Conservation (phyloP, 768 basidiomycete species). For the Rhizopogon vesiculosus region DNA sequence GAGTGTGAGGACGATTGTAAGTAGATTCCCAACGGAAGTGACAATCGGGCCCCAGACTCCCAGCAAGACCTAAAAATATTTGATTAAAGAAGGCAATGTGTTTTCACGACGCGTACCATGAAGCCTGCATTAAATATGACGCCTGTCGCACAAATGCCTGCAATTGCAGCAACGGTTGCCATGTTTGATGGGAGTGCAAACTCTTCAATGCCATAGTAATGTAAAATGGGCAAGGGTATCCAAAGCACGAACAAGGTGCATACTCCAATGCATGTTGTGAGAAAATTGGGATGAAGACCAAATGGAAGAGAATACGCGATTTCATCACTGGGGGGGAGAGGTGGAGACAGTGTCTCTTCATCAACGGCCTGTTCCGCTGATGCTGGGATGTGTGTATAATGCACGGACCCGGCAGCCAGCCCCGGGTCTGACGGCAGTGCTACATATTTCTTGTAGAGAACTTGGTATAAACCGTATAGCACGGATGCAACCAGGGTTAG, state of each 20-base stretch:
- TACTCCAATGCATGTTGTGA: conserved; percentile 79
- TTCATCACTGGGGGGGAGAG: conserved; percentile 20
- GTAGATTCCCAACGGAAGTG: conserved; percentile 84
- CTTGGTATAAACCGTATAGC: conserved; percentile 75
- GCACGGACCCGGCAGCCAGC: conserved; percentile 29
- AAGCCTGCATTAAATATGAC: conserved; percentile 80
- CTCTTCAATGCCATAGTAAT: conserved; percentile 56
- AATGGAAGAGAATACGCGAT: conserved; percentile 64
- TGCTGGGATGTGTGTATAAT: conserved; percentile 42
- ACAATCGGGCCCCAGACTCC: conserved; percentile 87
- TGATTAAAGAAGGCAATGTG: not conserved
- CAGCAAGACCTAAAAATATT: conserved; percentile 55
- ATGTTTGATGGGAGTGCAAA: conserved; percentile 61
- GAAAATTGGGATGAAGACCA: conserved; percentile 77
- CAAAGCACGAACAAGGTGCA: conserved; percentile 71
- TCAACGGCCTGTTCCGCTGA: conserved; percentile 27
- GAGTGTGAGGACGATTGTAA: conserved; percentile 90
- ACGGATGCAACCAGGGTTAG: conserved; percentile 71
- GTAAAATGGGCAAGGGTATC: conserved; percentile 74
- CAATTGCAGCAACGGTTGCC: conserved; percentile 46
- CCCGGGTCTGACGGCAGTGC: conserved; percentile 67
- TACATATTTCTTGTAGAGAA: conserved; percentile 77
- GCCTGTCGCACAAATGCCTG: conserved; percentile 66
- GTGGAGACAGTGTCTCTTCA: conserved; percentile 11
- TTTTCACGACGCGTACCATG: conserved; percentile 51